phyloP scores from a whole-genome alignment of 441 rosid species.

The Populus hybrid region DNA sequence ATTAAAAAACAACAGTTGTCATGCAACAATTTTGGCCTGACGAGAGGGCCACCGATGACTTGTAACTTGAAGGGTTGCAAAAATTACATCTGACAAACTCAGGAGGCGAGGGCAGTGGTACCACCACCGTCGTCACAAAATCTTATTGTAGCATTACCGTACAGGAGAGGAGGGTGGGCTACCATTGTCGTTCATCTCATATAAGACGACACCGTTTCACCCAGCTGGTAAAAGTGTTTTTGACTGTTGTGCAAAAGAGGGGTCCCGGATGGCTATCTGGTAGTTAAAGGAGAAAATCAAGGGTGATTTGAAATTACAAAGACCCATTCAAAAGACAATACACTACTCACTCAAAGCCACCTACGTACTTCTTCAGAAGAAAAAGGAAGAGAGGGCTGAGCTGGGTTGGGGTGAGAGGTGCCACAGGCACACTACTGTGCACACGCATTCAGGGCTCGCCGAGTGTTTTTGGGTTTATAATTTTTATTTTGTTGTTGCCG shows the following conservation, averaged over 20 bases:
- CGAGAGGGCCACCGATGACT: no score
- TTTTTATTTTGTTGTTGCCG: conserved; percentile 21
- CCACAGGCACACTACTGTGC: background rate
- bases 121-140: background rate
- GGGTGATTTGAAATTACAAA: conserved; percentile 4
- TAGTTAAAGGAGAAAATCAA: background rate
- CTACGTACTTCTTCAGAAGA: background rate
- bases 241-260: background rate
- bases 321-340: background rate
- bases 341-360: background rate
- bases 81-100: no score
- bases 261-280: conserved; percentile 15
- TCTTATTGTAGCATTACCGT: background rate
- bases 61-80: no score
- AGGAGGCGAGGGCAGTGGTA: background rate
- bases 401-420: no score
- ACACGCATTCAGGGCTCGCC: background rate
- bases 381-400: background rate
- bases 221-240: background rate
- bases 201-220: background rate
- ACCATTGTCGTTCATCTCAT: background rate
- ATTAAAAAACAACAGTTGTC: no score
- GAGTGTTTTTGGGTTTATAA: conserved; percentile 27
- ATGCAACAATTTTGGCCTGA: no score
- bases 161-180: background rate